Percentiles rank a stretch among this genome's conserved stretches.
These are phyloP conservation scores for Mimosa bimucronata DNA, from an alignment of 306 rosid species.

Conservation along the genomic window DNA sequence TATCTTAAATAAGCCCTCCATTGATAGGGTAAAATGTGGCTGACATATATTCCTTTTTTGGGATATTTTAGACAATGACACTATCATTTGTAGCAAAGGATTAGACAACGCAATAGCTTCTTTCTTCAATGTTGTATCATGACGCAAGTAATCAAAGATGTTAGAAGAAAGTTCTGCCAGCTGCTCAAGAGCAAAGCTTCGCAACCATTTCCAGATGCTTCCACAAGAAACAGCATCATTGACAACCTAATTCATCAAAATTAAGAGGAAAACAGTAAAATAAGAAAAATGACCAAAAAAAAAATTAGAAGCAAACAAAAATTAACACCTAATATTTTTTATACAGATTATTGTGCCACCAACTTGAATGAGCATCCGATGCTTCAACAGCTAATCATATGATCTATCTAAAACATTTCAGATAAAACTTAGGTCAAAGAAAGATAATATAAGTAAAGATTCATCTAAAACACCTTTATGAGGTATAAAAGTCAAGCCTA, in stretches of 20 bases:
- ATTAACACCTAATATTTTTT: slow-evolving; percentile 11
- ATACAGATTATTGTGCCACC: background rate
- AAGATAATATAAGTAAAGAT: slow-evolving; percentile 2
- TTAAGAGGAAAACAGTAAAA: slow-evolving; percentile 7
- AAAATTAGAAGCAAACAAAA: background rate
- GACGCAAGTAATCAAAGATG: slow-evolving; percentile 56
- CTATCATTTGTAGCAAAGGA: slow-evolving; percentile 57
- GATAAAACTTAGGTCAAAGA: background rate
- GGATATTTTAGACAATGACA: slow-evolving; percentile 60
- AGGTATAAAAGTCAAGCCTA: slow-evolving; percentile 21
- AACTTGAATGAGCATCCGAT: slow-evolving; percentile 10
- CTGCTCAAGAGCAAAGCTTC: slow-evolving; percentile 79
- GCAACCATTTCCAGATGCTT: slow-evolving; percentile 77
- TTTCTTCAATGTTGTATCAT: slow-evolving; percentile 46
- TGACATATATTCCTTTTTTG: slow-evolving; percentile 68
- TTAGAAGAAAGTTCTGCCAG: slow-evolving; percentile 70
- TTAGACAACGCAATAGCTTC: slow-evolving; percentile 51
- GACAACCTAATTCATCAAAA: slow-evolving; percentile 62
- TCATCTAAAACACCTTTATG: slow-evolving; percentile 15
- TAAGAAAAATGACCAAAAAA: background rate
- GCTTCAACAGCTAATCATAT: slow-evolving; percentile 20
- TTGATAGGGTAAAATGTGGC: slow-evolving; percentile 78
- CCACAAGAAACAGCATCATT: slow-evolving; percentile 59
- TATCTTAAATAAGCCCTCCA: slow-evolving; percentile 65
- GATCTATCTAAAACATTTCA: slow-evolving; percentile 3